phyloP scores from a whole-genome alignment of 2,329 filamentous ascomycete genomes.

The Sarocladium kiliense region DNA sequence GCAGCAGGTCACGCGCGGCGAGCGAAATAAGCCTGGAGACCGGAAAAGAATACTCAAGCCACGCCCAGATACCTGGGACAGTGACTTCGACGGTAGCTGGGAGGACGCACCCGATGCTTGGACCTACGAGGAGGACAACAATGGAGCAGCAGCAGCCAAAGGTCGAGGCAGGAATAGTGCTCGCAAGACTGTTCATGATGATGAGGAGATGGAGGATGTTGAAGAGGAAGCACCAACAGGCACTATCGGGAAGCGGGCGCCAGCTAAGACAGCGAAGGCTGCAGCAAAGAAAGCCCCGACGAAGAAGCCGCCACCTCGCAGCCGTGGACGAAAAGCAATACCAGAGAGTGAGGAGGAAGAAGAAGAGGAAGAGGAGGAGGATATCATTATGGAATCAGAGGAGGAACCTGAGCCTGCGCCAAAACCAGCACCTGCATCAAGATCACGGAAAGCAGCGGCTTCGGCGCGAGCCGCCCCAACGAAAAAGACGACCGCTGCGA shows the following conservation, averaged over 20 bases:
- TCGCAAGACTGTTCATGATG: conserved; percentile 18
- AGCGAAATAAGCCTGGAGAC: conserved; percentile 23
- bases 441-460: conserved; percentile 15
- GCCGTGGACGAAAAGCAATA: conserved; percentile 32
- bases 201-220: conserved; percentile 36
- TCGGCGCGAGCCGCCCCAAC: conserved; percentile 10
- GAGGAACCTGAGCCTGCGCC: conserved; percentile 32
- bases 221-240: conserved; percentile 38
- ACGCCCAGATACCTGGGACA: conserved; percentile 78
- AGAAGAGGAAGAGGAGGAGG: conserved; percentile 44
- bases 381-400: conserved; percentile 50
- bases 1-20: conserved; percentile 55
- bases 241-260: conserved; percentile 24
- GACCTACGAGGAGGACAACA: conserved; percentile 24
- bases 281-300: conserved; percentile 34
- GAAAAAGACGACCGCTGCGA: conserved; percentile 12
- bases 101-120: conserved; percentile 66
- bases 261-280: conserved; percentile 22
- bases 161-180: conserved; percentile 4
- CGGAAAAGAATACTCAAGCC: conserved; percentile 53
- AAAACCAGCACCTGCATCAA: conserved; percentile 24
- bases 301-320: conserved; percentile 37
- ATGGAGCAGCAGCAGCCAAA: conserved; percentile 11
- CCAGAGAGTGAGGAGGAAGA: conserved; percentile 36
- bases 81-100: conserved; percentile 84